phyloP scores from a whole-genome alignment of 2,329 filamentous ascomycete genomes.

The Stromatinia cepivora region DNA sequence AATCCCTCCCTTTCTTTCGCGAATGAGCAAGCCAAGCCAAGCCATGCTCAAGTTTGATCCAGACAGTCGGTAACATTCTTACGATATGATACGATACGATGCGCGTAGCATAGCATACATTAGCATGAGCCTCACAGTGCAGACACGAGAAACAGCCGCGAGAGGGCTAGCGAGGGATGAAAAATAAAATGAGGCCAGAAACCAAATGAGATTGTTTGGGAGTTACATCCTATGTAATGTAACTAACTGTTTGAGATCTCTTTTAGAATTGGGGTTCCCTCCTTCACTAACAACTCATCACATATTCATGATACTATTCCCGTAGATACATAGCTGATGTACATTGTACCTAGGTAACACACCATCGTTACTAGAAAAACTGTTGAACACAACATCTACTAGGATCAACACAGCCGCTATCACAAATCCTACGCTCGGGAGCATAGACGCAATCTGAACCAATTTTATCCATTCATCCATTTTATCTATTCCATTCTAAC shows the following conservation, averaged over 20 bases:
- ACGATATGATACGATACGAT: constrained; percentile 5
- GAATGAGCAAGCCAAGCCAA: neutral
- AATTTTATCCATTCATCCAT: neutral
- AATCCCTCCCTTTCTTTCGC: neutral
- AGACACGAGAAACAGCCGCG: constrained; percentile 13
- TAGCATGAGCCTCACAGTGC: neutral
- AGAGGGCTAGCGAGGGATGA: neutral
- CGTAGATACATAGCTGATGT: neutral
- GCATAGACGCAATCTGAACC: neutral
- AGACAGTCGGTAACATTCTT: constrained; percentile 10
- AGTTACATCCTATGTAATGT: neutral
- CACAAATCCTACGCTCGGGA: neutral
- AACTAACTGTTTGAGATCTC: constrained; percentile 8
- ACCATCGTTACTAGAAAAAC: neutral
- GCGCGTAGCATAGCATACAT: neutral
- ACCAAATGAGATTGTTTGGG: no score
- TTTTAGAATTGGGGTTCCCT: neutral
- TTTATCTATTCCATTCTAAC: neutral
- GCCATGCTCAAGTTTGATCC: constrained; percentile 11
- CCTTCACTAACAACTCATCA: neutral
- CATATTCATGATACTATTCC: neutral
- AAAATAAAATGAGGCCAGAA: neutral
- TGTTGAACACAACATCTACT: neutral
- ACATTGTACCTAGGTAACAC: neutral
- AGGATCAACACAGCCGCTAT: constrained; percentile 10